Conservation (phyloP, 495 filamentous ascomycete species). For the Podospora comata region DNA sequence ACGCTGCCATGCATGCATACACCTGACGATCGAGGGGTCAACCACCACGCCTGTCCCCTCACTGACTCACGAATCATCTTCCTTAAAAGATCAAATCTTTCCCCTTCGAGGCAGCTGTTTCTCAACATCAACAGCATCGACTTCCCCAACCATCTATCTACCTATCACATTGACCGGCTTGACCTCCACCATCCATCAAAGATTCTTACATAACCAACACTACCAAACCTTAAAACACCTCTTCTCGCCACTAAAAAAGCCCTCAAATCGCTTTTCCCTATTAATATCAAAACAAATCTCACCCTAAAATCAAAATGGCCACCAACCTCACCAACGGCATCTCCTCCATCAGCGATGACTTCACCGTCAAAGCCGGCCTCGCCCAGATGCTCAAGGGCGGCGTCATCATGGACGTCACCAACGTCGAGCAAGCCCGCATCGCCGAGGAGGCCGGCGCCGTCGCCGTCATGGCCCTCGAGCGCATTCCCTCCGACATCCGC, state of each 20-base stretch:
- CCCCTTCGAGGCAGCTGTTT: neutral
- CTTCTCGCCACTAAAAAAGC: neutral
- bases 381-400: slow-evolving; percentile 98
- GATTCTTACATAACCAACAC: neutral
- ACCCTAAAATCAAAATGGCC: slow-evolving; percentile 19
- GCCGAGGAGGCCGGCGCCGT: slow-evolving; percentile 94
- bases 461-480: slow-evolving; percentile 98
- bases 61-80: slow-evolving; percentile 21
- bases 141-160: neutral
- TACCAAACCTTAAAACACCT: neutral
- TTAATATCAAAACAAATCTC: neutral
- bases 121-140: neutral
- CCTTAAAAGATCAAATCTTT: slow-evolving; percentile 5
- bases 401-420: slow-evolving; percentile 99
- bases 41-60: neutral
- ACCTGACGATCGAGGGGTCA: slow-evolving; percentile 17
- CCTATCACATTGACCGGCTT: neutral
- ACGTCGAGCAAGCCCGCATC: slow-evolving; percentile 90
- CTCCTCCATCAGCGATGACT: slow-evolving; percentile 36
- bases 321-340: slow-evolving; percentile 23
- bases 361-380: slow-evolving; percentile 86
- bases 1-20: slow-evolving; percentile 4
- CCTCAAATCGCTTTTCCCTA: neutral
- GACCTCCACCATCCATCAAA: neutral
- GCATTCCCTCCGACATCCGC: slow-evolving; percentile 95